Conservation (phyloP, 495 filamentous ascomycete species). For the Penicillium bialowiezense region DNA sequence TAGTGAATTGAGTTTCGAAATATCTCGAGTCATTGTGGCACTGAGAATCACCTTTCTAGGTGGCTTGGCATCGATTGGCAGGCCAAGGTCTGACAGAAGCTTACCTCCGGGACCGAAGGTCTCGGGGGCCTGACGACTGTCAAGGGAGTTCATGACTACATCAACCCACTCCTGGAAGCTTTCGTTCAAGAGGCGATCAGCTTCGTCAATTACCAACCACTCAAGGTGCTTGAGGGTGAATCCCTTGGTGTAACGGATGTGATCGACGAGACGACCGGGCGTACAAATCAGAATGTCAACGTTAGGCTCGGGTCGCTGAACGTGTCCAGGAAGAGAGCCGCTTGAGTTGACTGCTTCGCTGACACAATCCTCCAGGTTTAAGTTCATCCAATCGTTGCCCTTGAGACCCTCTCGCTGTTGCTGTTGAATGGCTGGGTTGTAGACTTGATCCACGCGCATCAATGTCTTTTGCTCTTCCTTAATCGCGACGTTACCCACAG, state of each 20-base stretch:
- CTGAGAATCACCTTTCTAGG: conserved; percentile 77
- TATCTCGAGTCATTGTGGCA: conserved; percentile 90
- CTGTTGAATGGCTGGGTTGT: conserved; percentile 52
- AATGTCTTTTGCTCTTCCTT: conserved; percentile 70
- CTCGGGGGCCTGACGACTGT: conserved; percentile 45
- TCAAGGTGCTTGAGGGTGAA: conserved; percentile 71
- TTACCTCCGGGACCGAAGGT: conserved; percentile 47
- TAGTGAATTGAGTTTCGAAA: conserved; percentile 72
- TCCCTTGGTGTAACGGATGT: conserved; percentile 77
- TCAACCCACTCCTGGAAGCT: conserved; percentile 91
- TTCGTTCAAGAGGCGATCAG: conserved; percentile 85
- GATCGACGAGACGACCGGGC: conserved; percentile 87
- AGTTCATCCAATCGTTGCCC: conserved; percentile 47
- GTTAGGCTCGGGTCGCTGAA: conserved; percentile 60
- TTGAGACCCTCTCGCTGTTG: conserved; percentile 37
- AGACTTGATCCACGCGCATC: conserved; percentile 58
- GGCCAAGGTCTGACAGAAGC: conserved; percentile 34
- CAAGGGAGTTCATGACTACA: conserved; percentile 63
- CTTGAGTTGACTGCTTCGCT: conserved; percentile 38
- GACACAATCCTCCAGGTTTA: conserved; percentile 43
- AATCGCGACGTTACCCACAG: conserved; percentile 74
- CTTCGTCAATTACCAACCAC: conserved; percentile 93
- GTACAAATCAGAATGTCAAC: conserved; percentile 91
- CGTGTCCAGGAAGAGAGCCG: conserved; percentile 55
- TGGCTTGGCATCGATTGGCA: conserved; percentile 37